A percentile compares a stretch with the other conserved stretches of the same genome.
These are phyloP conservation scores for Biscutella laevigata DNA, from an alignment of 441 rosid species.

Conservation along the genomic window DNA sequence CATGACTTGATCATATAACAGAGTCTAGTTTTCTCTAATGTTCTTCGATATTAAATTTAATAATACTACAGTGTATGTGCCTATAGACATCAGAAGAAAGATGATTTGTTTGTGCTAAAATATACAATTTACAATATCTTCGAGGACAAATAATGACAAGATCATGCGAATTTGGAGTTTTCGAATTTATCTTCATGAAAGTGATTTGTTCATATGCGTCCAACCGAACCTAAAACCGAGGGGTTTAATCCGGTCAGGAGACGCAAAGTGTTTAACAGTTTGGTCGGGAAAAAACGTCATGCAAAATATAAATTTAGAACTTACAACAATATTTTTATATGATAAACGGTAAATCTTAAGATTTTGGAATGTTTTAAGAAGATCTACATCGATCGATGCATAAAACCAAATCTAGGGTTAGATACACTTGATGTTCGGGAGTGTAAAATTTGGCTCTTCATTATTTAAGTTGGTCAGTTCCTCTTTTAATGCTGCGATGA, in stretches of 20 bases:
- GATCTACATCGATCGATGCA: slow-evolving; percentile 16
- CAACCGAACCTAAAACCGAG: background rate
- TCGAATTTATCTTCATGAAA: background rate
- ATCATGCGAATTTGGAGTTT: background rate
- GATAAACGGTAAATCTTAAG: background rate
- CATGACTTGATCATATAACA: no score
- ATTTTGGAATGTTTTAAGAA: slow-evolving; percentile 16
- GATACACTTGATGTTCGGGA: slow-evolving; percentile 1
- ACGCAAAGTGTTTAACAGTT: background rate
- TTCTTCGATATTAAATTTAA: background rate
- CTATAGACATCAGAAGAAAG: no score
- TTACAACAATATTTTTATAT: no score
- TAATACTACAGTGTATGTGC: no score
- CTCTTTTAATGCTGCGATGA: background rate
- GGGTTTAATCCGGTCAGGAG: background rate
- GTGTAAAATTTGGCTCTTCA: background rate
- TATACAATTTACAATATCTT: no score
- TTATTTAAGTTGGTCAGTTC: slow-evolving; percentile 2
- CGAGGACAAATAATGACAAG: no score
- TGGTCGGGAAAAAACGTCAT: no score
- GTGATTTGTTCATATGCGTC: background rate
- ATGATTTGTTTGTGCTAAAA: no score
- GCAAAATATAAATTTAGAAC: no score
- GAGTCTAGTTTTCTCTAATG: background rate
- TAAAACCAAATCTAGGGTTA: slow-evolving; percentile 9